Base-by-base conservation (phyloP, 257 asterid species). In the Penstemon barbatus region DNA sequence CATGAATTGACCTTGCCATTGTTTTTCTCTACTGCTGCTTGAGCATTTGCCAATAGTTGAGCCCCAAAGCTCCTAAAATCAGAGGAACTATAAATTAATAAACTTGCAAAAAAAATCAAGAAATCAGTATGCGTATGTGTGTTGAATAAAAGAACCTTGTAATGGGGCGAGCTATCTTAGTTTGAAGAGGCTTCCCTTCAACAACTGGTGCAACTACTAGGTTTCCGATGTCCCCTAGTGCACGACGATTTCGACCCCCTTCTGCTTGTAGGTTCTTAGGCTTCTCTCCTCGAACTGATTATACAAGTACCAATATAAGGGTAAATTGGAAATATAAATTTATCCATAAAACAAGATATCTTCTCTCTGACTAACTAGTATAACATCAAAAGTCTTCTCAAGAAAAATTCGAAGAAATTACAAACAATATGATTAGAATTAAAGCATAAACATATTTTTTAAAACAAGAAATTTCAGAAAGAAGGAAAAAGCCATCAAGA, bases 161-260 rank as follows among this genome's bases (percentile, higher is more conserved):
- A 37, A 75, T 8, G 45, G 86, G 83, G 70, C 75, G 83, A 73
- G 78, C n/a, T 33, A 69, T 55, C 48, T 77, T 59, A 41, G 59
- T 46, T 48, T 52, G 33, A 25, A 25, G 84, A 46, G 74, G 81
- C 79, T 81, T 74, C 53, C 68, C 81, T 37, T 67, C 82, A 18
- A 37, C 79, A 15, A 60, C 75, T 2, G 81, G 80, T 41, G 62
- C 84, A 62, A 69, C 65, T 25, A 39, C 80, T 42, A 84, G 69
- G 64, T 84, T 79, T 48, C 87, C 89, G 36, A 84, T 84, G 56
- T 84, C 89, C 36, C 77, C 57, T 0, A 84, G 83, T 63, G 72
- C 85, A 1, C 79, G 85, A 19, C 87, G 79, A 42, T 70, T 75
- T 72, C 78, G 33, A 25, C 33, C 78, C 41, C 66, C 87, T 40